These are phyloP conservation scores for Pleomassaria siparia DNA, from an alignment of 2,329 filamentous ascomycete genomes.

Conservation along the genomic window DNA sequence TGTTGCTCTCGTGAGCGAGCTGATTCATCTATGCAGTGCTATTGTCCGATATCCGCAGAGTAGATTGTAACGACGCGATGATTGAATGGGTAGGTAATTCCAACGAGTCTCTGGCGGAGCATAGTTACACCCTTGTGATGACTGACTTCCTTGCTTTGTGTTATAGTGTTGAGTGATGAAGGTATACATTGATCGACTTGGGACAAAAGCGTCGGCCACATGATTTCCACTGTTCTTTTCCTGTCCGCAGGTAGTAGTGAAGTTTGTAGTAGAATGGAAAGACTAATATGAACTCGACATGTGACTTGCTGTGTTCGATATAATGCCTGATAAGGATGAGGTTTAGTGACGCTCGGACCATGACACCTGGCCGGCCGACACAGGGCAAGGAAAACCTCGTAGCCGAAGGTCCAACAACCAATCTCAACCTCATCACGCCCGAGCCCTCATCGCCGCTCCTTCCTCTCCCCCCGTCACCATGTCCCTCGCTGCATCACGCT, in stretches of 20 bases:
- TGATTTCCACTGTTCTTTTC: too few relatives aligned
- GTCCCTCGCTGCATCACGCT: conserved; percentile 51
- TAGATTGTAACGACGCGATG: conserved; percentile 20
- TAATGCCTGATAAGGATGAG: background rate
- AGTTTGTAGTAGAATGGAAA: too few relatives aligned
- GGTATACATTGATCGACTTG: too few relatives aligned
- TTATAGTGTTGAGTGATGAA: too few relatives aligned
- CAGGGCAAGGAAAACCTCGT: conserved; percentile 8
- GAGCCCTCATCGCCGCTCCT: conserved; percentile 15
- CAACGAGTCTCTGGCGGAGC: too few relatives aligned
- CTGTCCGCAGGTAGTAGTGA: too few relatives aligned
- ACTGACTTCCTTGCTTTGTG: too few relatives aligned
- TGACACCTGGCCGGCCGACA: background rate
- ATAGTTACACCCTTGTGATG: too few relatives aligned
- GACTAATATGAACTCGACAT: too few relatives aligned
- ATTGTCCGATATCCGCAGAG: conserved; percentile 22
- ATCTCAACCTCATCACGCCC: conserved; percentile 10
- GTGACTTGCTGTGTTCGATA: too few relatives aligned
- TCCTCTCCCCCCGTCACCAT: conserved; percentile 40
- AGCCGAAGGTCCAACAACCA: conserved; percentile 5
- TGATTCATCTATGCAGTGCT: conserved; percentile 9
- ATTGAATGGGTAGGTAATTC: too few relatives aligned
- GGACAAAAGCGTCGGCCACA: too few relatives aligned
- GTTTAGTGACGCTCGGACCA: background rate
- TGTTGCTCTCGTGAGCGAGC: background rate